Conservation (phyloP, 768 basidiomycete genomes). For the Hericium rajendrae region DNA sequence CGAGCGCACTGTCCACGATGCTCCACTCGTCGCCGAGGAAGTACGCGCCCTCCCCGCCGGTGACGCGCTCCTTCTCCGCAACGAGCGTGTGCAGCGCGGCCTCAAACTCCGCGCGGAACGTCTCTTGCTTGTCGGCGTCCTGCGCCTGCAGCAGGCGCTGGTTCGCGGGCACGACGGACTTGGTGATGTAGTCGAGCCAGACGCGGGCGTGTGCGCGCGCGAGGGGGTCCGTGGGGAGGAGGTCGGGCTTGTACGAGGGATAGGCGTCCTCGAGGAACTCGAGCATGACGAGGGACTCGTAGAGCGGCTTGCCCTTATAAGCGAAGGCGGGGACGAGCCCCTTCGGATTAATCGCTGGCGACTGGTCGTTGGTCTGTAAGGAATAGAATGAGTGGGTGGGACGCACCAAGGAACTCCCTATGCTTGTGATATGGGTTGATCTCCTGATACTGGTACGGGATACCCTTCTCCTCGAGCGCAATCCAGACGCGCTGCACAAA, state of each 20-base stretch:
- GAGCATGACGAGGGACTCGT: slow-evolving; percentile 55
- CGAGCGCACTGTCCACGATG: slow-evolving; percentile 43
- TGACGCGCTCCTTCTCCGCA: slow-evolving; percentile 18
- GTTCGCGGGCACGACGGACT: slow-evolving; percentile 42
- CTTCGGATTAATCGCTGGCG: slow-evolving; percentile 49
- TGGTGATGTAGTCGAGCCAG: slow-evolving; percentile 47
- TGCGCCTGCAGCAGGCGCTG: slow-evolving; percentile 36
- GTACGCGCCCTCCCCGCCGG: slow-evolving; percentile 32
- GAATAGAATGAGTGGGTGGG: background rate
- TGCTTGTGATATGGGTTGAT: slow-evolving; percentile 67
- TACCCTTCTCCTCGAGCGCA: slow-evolving; percentile 51
- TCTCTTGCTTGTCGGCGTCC: slow-evolving; percentile 24
- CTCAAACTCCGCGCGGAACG: slow-evolving; percentile 29
- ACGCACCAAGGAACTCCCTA: slow-evolving; percentile 40
- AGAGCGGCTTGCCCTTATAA: slow-evolving; percentile 41
- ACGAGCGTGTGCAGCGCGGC: slow-evolving; percentile 27
- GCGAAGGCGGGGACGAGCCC: slow-evolving; percentile 58
- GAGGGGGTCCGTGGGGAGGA: slow-evolving; percentile 45
- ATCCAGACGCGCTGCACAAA: slow-evolving; percentile 59
- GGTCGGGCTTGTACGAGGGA: slow-evolving; percentile 30
- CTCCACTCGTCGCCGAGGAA: slow-evolving; percentile 47
- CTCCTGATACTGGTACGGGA: slow-evolving; percentile 61
- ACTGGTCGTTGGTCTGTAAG: slow-evolving; percentile 8
- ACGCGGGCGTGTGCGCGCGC: slow-evolving; percentile 43
- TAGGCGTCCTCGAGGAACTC: slow-evolving; percentile 63